Percentiles rank a stretch among this genome's conserved stretches.
These are phyloP conservation scores for Rhodotorula sp. DNA, from an alignment of 1,284 basidiomycete genomes.

Conservation along the genomic window DNA sequence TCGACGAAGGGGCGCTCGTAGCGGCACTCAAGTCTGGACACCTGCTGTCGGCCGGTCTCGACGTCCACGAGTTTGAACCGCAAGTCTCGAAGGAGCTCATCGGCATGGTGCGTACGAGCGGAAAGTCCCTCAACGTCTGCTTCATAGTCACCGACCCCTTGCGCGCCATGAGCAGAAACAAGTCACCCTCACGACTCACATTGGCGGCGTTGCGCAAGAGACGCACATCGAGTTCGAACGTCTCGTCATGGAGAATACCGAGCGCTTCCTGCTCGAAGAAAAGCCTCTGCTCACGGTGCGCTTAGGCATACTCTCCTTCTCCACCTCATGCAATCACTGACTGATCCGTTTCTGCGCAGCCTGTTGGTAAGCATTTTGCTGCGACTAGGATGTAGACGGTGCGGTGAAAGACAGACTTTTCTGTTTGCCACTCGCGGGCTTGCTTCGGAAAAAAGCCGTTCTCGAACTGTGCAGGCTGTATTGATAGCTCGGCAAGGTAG, in stretches of 20 bases:
- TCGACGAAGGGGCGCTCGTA: constrained; percentile 7
- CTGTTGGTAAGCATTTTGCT: neutral
- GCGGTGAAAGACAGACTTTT: too few relatives aligned
- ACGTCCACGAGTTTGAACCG: constrained; percentile 13
- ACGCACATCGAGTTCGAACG: constrained; percentile 10
- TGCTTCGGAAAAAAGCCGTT: too few relatives aligned
- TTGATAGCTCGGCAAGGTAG: too few relatives aligned
- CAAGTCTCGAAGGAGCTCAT: constrained; percentile 10
- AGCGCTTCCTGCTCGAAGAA: neutral
- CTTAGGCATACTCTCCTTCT: neutral
- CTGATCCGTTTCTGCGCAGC: neutral
- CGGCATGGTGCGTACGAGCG: neutral
- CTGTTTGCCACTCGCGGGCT: too few relatives aligned
- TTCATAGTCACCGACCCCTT: neutral
- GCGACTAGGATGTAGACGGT: too few relatives aligned
- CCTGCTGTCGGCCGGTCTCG: constrained; percentile 3
- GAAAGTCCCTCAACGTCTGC: neutral
- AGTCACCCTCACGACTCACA: constrained; percentile 6
- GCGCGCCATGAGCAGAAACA: neutral
- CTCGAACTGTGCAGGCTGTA: too few relatives aligned
- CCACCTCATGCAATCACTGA: neutral
- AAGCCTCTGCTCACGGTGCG: constrained; percentile 6
- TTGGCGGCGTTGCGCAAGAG: constrained; percentile 9
- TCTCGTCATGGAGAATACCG: neutral
- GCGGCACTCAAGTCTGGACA: constrained; percentile 9